Conservation (phyloP, 371 early-diverging fungal genomes). For the Rhizopus arrhizus region DNA sequence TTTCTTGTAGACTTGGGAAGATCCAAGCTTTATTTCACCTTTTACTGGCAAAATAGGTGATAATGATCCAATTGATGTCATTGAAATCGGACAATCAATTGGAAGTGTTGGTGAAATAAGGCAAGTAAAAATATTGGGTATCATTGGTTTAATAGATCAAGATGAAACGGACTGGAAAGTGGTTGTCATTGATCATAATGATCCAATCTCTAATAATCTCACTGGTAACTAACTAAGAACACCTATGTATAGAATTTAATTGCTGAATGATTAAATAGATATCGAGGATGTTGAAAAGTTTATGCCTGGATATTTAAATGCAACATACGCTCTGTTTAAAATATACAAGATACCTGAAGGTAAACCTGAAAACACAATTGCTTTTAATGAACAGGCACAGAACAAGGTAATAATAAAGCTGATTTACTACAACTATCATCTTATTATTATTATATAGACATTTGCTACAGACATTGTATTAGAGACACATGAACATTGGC, state of each 20-base stretch:
- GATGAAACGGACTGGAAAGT: slow-evolving; percentile 99
- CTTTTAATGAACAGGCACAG: slow-evolving; percentile 85
- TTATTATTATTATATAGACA: slow-evolving; percentile 37
- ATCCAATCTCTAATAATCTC: slow-evolving; percentile 82
- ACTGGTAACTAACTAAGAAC: slow-evolving; percentile 52
- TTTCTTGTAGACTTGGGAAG: slow-evolving; percentile 87
- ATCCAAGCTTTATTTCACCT: slow-evolving; percentile 76
- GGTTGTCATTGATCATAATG: slow-evolving; percentile 89
- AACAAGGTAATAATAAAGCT: slow-evolving; percentile 55
- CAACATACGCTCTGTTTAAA: slow-evolving; percentile 85
- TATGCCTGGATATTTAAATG: slow-evolving; percentile 83
- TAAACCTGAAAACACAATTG: slow-evolving; percentile 87
- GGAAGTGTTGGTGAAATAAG: slow-evolving; percentile 60
- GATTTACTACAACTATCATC: background rate
- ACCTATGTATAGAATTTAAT: background rate
- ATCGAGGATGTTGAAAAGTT: slow-evolving; percentile 87
- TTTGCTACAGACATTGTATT: slow-evolving; percentile 87
- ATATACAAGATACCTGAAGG: slow-evolving; percentile 94
- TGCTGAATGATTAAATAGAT: slow-evolving; percentile 37
- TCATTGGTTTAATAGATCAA: slow-evolving; percentile 93
- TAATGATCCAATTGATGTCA: slow-evolving; percentile 96
- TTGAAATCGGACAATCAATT: slow-evolving; percentile 65
- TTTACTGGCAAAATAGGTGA: slow-evolving; percentile 89
- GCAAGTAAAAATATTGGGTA: slow-evolving; percentile 94
- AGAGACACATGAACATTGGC: slow-evolving; percentile 94